Base-by-base conservation (phyloP, 2,329 filamentous ascomycete genomes). In the Botrytis elliptica region DNA sequence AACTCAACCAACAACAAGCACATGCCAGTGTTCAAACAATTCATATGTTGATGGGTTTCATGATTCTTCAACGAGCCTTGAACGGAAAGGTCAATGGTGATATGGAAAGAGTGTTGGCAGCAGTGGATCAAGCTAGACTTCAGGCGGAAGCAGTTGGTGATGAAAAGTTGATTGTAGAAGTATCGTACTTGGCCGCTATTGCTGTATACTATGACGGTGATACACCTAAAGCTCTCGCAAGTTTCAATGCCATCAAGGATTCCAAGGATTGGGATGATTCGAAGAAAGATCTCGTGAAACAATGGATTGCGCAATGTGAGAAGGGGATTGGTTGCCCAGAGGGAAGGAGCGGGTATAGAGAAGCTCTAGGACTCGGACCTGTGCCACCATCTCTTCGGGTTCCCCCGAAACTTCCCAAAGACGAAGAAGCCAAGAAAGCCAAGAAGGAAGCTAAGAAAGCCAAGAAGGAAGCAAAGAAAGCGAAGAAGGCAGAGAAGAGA, bases 31-130 rank as follows among this genome's bases (percentile, higher is more conserved):
- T 49, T 25, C 16, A 71, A 12, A 22, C 22, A 33, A 4, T 71
- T 33, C 22, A 71, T 25, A 52, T 71, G 14, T 33, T 40, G 9
- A 29, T 71, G 69, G 29, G 25, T 8, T 40, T 62, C 33, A 55
- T 70, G 65, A 44, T 70, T 46, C 25, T 60, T 16, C 65, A 63
- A 14, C 71, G 71, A 42, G 71, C 71, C 20, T 10, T 55, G 20
- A 20, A 33, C 7, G 71, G 71, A n/a, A 40, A n/a, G 16, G 25
- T 25, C 12, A 0, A 9, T 33, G 36, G 25, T 12, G 70, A 72
- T n/a, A 72, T 52, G 14, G 46, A 72, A 25, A 18, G 14, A 9
- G 62, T 36, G 12, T 20, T 40, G 20, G 62, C 6, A 52, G 59
- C n/a, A 29, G 29, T n/a, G 22, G 20, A 33, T 6, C 16, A 52